Percentiles rank a stretch among this genome's conserved stretches.
Conservation (phyloP, 1,284 basidiomycete genomes). For the Ustilago nuda region DNA sequence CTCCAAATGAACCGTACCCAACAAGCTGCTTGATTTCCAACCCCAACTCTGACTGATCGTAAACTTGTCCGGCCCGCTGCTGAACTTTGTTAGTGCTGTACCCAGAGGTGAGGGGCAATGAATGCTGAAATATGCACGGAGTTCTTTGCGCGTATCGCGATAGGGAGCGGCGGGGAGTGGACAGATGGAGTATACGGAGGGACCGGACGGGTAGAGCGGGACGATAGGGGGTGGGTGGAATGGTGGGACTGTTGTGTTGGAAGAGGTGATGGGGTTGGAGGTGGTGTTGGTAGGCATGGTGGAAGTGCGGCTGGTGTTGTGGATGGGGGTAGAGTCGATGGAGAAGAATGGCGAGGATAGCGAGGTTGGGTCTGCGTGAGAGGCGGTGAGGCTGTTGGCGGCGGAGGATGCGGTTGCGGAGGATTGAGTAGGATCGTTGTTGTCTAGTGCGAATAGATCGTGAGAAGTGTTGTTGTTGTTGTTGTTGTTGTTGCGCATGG, state of each 20-base stretch:
- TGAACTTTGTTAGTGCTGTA: conserved; percentile 83
- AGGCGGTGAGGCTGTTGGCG: background rate
- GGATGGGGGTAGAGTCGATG: background rate
- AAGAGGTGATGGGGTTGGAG: background rate
- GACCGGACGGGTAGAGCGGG: conserved; percentile 32
- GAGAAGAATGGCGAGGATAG: conserved; percentile 1
- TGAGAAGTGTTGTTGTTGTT: background rate
- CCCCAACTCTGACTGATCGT: conserved; percentile 74
- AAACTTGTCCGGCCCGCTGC: conserved; percentile 86
- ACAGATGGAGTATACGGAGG: conserved; percentile 31
- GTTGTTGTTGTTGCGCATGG: background rate
- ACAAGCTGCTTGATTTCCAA: conserved; percentile 71
- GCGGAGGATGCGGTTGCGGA: background rate
- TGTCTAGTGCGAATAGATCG: conserved; percentile 1
- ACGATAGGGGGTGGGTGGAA: conserved; percentile 17
- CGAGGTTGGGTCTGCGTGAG: background rate
- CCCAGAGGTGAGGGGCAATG: conserved; percentile 84
- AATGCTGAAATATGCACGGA: conserved; percentile 80
- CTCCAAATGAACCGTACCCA: conserved; percentile 69
- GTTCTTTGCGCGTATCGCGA: conserved; percentile 69
- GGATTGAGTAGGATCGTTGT: background rate
- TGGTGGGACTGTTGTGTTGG: background rate
- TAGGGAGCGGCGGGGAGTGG: conserved; percentile 63
- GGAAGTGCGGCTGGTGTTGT: background rate
- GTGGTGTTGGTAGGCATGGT: background rate